Evolutionary conservation across 306 rosid species (phyloP).

Genomic region (Aeschynomene evenia): DNA sequence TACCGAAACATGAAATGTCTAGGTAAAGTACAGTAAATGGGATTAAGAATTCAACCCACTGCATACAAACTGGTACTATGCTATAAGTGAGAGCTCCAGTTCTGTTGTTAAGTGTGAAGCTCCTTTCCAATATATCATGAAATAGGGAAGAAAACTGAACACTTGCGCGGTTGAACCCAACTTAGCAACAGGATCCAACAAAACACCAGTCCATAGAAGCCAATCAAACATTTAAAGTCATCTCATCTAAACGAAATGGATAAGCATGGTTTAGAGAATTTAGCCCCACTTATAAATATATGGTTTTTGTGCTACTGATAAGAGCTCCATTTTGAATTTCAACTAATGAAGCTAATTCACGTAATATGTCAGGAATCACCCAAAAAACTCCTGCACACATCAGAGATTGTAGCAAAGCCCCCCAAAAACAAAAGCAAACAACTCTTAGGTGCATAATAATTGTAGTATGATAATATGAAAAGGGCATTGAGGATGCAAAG

Average conservation of each 20-base stretch:
- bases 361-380: constrained; percentile 41
- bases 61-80: constrained; percentile 46
- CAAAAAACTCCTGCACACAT: constrained; percentile 47
- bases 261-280: constrained; percentile 41
- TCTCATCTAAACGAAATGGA: constrained; percentile 42
- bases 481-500: constrained; percentile 49
- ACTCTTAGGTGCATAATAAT: constrained; percentile 62
- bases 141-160: constrained; percentile 38
- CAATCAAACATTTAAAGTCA: constrained; percentile 43
- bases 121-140: constrained; percentile 51
- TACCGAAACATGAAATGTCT: constrained; percentile 41
- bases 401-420: constrained; percentile 63
- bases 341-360: constrained; percentile 47
- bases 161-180: constrained; percentile 44
- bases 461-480: constrained; percentile 50
- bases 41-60: constrained; percentile 58
- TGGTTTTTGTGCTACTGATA: constrained; percentile 48
- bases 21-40: constrained; percentile 38
- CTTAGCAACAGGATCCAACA: constrained; percentile 47
- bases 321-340: constrained; percentile 49
- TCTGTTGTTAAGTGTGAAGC: constrained; percentile 39
- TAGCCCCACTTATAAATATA: constrained; percentile 48
- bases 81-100: constrained; percentile 52
- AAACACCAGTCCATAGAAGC: constrained; percentile 39
- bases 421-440: constrained; percentile 70